Base-by-base conservation (phyloP, 192 early-diverging fungal genomes). In the Neocallimastix lanati region DNA sequence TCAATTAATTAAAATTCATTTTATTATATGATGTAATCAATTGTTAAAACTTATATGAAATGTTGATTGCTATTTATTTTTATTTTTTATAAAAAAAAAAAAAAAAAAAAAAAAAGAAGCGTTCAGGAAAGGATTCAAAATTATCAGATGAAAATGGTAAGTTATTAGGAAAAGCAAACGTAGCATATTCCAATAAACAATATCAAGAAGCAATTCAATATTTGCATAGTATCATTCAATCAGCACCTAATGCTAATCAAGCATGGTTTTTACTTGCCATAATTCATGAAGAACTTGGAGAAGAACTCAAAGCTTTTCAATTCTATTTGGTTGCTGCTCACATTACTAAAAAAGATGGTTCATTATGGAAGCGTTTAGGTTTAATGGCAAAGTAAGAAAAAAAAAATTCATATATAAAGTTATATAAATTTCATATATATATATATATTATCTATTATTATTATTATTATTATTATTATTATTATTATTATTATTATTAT, bases 231-330 rank as follows among this genome's bases (percentile, higher is more conserved):
- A 85, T 95, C 21, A 93, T 99, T 78, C 89, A 90, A 28, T 81
- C 86, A 4, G 88, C 92, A 30, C 91, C 91, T 18, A 92, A 88
- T 79, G 89, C 91, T 3, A 89, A 88, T 78, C 84, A 89, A 30
- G 96, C 95, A 21, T 99, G 97, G 97, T 87, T 88, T 78, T 93
- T 92, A 2, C 89, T 98, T 82, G 97, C 93, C 77, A 85, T 96
- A 78, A 91, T 96, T 33, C 93, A 96, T 80, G 94, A 97, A 79
- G 94, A 97, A 79, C 80, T 94, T 33, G 93, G 95, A 12, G 88
- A 93, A 78, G 80, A 81, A 16, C 84, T 84, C n/a, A 93, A 92
- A 79, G 92, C 94, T 0, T 80, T 94, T 40, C 89, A 94, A 80
- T 80, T 95, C 13, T 89, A 92, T 78, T 88, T 95, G 78, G 91